These are phyloP conservation scores for Fomitopsis palustris DNA, from an alignment of 1,284 basidiomycete species.

Conservation along the genomic window DNA sequence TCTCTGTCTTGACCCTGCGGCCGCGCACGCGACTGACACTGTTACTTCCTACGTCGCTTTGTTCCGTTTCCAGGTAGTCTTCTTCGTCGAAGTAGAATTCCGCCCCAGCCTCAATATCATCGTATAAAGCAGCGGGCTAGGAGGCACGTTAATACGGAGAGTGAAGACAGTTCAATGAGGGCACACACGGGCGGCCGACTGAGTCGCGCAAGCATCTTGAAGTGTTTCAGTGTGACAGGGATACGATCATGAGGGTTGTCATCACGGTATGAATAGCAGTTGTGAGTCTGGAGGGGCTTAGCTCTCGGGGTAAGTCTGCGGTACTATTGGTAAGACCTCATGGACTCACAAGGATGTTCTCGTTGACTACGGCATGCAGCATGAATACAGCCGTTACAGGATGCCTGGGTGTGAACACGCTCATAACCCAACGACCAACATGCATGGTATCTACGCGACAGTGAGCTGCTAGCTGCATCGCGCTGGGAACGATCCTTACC, in stretches of 20 bases:
- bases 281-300: conserved; percentile 14
- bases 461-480: neutral
- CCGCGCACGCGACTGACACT: conserved; percentile 9
- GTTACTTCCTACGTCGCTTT: conserved; percentile 21
- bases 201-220: conserved; percentile 61
- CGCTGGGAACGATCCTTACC: conserved; percentile 33
- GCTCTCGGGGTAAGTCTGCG: neutral
- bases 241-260: conserved; percentile 34
- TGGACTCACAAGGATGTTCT: conserved; percentile 45
- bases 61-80: conserved; percentile 48
- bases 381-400: conserved; percentile 62
- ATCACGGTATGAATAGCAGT: conserved; percentile 1
- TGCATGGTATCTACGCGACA: conserved; percentile 44
- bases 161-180: neutral
- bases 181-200: conserved; percentile 52
- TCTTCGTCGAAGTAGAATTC: conserved; percentile 65
- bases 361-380: conserved; percentile 67
- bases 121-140: conserved; percentile 50
- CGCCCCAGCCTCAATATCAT: conserved; percentile 57
- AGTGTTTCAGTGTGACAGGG: conserved; percentile 72
- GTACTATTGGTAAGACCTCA: neutral
- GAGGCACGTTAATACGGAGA: neutral
- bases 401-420: conserved; percentile 50
- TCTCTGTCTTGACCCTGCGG: conserved; percentile 21
- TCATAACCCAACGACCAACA: conserved; percentile 58